Evolutionary conservation across 768 basidiomycete species (phyloP).

Genomic region (Auriscalpium microsporum): DNA sequence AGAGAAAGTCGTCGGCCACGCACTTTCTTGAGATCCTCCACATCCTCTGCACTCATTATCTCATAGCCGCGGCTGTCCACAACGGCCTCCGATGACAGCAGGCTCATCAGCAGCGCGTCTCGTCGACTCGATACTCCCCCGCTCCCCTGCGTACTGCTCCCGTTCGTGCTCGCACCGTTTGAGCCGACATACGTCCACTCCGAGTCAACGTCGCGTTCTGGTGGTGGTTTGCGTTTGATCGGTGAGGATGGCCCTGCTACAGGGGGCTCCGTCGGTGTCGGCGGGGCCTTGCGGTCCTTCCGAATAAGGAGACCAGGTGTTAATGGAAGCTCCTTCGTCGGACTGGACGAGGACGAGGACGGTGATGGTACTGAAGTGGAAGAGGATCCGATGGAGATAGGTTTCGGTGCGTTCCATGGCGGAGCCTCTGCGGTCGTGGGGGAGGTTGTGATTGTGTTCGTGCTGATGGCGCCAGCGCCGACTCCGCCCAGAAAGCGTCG

Average conservation of each 20-base stretch:
- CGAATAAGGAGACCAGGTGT: slow-evolving; percentile 18
- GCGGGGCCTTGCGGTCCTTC: slow-evolving; percentile 10
- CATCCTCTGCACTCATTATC: slow-evolving; percentile 65
- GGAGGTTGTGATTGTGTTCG: too few relatives aligned
- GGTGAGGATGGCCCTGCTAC: slow-evolving; percentile 18
- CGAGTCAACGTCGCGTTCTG: background rate
- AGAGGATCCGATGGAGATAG: background rate
- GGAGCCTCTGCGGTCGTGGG: background rate
- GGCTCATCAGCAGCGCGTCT: slow-evolving; percentile 81
- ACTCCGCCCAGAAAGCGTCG: slow-evolving; percentile 21
- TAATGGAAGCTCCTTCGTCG: slow-evolving; percentile 6
- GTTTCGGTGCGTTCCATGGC: background rate
- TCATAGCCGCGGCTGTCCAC: slow-evolving; percentile 83
- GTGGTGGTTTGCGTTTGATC: background rate
- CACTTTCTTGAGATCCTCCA: slow-evolving; percentile 66
- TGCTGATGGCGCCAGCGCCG: too few relatives aligned
- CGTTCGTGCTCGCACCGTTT: background rate
- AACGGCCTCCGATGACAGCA: slow-evolving; percentile 88
- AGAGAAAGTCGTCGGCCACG: slow-evolving; percentile 25
- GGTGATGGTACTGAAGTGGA: background rate
- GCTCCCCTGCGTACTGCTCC: background rate
- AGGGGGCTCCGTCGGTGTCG: slow-evolving; percentile 9
- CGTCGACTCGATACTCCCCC: slow-evolving; percentile 40
- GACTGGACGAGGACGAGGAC: slow-evolving; percentile 16
- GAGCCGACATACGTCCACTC: background rate